Percentiles rank a stretch among this genome's conserved stretches.
Conservation (phyloP, 1,284 basidiomycete species). For the Lentinula novae-zelandiae region DNA sequence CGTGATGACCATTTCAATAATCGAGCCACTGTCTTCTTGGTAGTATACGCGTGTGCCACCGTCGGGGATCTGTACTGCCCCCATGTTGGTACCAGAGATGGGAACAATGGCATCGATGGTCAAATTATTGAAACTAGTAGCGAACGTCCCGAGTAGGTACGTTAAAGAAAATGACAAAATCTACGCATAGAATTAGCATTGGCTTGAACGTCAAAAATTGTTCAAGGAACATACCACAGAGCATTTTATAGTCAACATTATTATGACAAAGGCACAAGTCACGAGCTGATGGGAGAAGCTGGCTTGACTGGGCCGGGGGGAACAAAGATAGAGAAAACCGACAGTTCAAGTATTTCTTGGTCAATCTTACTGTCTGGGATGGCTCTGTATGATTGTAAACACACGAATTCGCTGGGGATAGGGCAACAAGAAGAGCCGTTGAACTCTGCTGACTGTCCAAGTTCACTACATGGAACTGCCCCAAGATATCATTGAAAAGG, state of each 20-base stretch:
- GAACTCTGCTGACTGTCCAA: no score
- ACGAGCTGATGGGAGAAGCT: background rate
- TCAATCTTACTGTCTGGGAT: no score
- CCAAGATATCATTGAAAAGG: no score
- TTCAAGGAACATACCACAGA: background rate
- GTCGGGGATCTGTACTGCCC: background rate
- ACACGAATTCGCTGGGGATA: no score
- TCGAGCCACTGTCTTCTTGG: background rate
- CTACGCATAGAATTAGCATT: background rate
- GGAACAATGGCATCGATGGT: background rate
- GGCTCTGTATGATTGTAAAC: no score
- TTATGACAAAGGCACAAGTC: no score
- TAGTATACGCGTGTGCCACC: slow-evolving; percentile 8
- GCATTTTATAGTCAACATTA: background rate
- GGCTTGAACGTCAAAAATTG: background rate
- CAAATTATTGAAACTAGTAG: background rate
- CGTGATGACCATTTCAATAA: background rate
- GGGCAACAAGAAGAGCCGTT: no score
- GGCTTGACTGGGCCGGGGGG: background rate
- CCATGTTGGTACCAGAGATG: slow-evolving; percentile 1
- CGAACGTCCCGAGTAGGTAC: background rate
- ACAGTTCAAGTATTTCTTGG: background rate
- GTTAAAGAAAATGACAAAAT: background rate
- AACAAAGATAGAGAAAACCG: background rate
- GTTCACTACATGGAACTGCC: no score